phyloP scores from a whole-genome alignment of 2,329 filamentous ascomycete genomes.

The Ophiostoma perfectum region DNA sequence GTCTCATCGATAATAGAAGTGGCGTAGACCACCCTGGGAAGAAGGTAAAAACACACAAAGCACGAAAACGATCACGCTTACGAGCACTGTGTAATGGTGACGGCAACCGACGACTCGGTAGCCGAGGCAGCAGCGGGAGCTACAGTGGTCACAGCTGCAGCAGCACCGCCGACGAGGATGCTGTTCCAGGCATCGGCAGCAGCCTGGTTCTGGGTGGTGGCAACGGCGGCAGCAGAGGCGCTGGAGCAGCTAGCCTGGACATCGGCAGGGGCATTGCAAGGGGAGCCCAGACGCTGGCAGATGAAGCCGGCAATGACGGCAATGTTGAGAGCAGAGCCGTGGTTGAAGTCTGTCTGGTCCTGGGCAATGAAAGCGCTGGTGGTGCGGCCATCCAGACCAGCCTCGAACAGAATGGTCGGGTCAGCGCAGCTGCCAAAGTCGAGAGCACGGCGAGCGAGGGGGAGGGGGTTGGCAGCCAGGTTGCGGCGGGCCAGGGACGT shows the following conservation, averaged over 20 bases:
- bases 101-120: conserved; percentile 24
- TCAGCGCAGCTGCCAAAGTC: conserved; percentile 40
- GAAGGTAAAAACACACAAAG: not conserved
- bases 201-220: conserved; percentile 32
- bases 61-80: conserved; percentile 1
- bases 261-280: conserved; percentile 34
- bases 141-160: conserved; percentile 12
- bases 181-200: conserved; percentile 35
- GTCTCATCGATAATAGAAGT: conserved; percentile 3
- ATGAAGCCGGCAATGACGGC: conserved; percentile 45
- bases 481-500: conserved; percentile 24
- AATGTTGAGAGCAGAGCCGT: conserved; percentile 44
- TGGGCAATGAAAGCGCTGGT: conserved; percentile 40
- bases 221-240: conserved; percentile 30
- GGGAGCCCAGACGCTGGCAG: conserved; percentile 38
- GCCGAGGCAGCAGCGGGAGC: conserved; percentile 18
- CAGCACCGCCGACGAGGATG: conserved; percentile 27
- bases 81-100: conserved; percentile 28
- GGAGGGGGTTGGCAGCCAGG: conserved; percentile 37
- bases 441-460: conserved; percentile 17
- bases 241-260: conserved; percentile 30
- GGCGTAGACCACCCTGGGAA: not conserved
- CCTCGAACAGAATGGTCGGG: conserved; percentile 40
- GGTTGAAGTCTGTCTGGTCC: conserved; percentile 40
- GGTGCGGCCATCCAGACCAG: conserved; percentile 41